Conservation (phyloP, 139 green algal genomes). For the Deuterostichococcus epilithicus region DNA sequence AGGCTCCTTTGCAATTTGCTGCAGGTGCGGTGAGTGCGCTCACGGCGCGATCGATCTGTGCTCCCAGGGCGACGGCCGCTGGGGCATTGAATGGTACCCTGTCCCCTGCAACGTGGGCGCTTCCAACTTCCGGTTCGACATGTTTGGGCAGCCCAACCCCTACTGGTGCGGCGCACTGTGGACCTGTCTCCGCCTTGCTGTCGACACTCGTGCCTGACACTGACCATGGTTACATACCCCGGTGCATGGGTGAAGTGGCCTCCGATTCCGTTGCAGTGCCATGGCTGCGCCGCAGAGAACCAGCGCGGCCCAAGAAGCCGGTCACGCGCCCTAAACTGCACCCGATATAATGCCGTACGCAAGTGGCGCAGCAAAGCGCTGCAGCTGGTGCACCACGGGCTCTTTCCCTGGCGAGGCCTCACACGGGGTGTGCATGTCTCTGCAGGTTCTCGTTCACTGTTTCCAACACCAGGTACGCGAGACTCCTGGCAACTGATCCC, state of each 20-base stretch:
- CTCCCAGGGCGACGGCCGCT: conserved; percentile 11
- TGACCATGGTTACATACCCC: no score
- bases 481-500: neutral
- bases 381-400: no score
- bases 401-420: no score
- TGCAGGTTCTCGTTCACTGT: conserved; percentile 1
- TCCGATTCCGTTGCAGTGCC: no score
- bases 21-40: conserved; percentile 23
- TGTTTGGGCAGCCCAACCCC: conserved; percentile 5
- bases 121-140: conserved; percentile 1
- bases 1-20: neutral
- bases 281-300: neutral
- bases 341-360: no score
- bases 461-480: conserved; percentile 12
- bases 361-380: no score
- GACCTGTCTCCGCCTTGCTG: no score
- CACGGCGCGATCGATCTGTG: conserved; percentile 13
- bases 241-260: no score
- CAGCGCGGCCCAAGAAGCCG: no score
- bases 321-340: no score
- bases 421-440: neutral
- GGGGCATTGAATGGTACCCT: conserved; percentile 21
- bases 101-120: conserved; percentile 9
- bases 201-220: no score
- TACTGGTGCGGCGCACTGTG: conserved; percentile 2